Evolutionary conservation across 805 yeast species (phyloP), one percentile per base, ranked within the genome.

Genomic region (Pichia thaimueangensis): DNA sequence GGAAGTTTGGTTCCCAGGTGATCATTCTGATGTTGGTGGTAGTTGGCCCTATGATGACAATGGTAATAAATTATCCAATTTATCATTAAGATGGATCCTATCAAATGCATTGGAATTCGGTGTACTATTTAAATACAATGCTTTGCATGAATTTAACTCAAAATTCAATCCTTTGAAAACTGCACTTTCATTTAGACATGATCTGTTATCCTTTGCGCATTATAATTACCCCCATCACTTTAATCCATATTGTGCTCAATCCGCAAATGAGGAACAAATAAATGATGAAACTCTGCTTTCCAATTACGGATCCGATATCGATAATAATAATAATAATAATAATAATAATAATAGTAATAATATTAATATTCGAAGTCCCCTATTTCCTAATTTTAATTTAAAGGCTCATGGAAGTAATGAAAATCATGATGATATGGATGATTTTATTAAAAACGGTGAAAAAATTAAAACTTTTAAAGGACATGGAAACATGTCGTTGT

Each of bases 1-100:
- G 13, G 86, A 81, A 51, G 53, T 74, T 32, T 81, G 82, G 81
- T 81, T 81, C 51, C 75, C 83, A 1, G 88, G 86, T 2, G 76
- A 76, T 53, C 87, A 81, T 57, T 67, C 81, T 9, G 86, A 81
- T 57, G 62, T 76, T 51, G 87, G 87, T 2, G 86, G 86, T 3
- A 83, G 83, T 0, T 80, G 83, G 81, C 56, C 65, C 1, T 57
- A 65, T 5, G 80, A 74, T 54, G 27, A 45, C 0, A 54, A 64
- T 37, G 75, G 75, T 2, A 70, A 74, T 32, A 52, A 57, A 19
- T 45, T 75, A 13, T 67, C 83, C 0, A 70, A 76, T 48, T 47
- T 78, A 13, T 63, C 86, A 0, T 59, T 81, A 20, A 64, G 80
- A 46, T 81, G 86, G 86, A 74, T 81, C 56, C 45, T 80, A 11